A percentile compares a stretch with the other conserved stretches of the same genome.
Evolutionary conservation across 2,329 filamentous ascomycete genomes (phyloP).

Genomic region (Sarocladium brachiariae): DNA sequence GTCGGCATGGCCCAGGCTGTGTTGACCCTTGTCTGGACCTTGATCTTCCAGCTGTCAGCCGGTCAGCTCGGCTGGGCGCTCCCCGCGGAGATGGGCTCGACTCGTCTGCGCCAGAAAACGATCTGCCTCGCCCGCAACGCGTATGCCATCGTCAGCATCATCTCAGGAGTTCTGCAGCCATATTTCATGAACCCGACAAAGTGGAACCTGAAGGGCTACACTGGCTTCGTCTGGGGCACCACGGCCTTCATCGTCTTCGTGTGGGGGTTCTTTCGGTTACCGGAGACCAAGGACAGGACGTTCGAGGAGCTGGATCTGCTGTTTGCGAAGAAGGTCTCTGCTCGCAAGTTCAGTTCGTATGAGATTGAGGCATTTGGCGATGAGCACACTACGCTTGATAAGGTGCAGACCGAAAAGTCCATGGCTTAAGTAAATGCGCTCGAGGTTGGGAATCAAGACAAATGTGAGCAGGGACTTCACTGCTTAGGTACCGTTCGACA

Average conservation of each 20-base stretch:
- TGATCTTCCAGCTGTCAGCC: constrained; percentile 28
- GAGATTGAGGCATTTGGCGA: constrained; percentile 1
- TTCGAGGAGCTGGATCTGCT: constrained; percentile 19
- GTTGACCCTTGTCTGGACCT: constrained; percentile 27
- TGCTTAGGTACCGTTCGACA: not conserved
- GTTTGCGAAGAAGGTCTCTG: constrained; percentile 16
- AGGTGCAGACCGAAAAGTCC: constrained; percentile 1
- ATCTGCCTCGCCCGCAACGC: constrained; percentile 17
- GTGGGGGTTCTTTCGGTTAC: constrained; percentile 19
- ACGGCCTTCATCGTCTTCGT: constrained; percentile 12
- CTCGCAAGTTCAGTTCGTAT: constrained; percentile 11
- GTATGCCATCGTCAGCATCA: constrained; percentile 16
- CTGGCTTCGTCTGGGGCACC: constrained; percentile 14
- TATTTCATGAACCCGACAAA: constrained; percentile 31
- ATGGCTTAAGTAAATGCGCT: not conserved
- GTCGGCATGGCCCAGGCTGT: constrained; percentile 23
- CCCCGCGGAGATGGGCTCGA: constrained; percentile 24
- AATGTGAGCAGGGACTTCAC: not conserved
- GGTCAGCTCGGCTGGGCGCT: constrained; percentile 26
- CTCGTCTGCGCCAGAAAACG: constrained; percentile 17
- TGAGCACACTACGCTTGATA: constrained; percentile 1
- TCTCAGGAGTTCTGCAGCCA: constrained; percentile 19
- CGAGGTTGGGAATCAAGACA: not conserved
- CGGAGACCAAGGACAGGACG: constrained; percentile 18
- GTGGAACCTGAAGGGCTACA: constrained; percentile 31